These are phyloP conservation scores for Encephalitozoon romaleae DNA, from an alignment of 371 early-diverging fungal genomes.

Conservation along the genomic window DNA sequence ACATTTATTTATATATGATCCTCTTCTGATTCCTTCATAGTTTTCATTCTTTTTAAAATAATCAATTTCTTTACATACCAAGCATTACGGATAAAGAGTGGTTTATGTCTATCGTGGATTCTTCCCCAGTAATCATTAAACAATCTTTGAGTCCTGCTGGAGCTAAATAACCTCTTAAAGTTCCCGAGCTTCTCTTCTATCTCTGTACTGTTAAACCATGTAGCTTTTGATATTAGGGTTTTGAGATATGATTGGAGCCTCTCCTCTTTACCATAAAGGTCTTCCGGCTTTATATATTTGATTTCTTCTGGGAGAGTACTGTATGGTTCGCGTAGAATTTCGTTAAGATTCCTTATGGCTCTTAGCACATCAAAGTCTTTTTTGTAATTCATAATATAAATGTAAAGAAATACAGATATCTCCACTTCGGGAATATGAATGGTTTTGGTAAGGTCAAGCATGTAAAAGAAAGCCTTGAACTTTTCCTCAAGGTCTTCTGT, in stretches of 20 bases:
- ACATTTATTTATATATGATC: too few species aligned
- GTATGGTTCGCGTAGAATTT: background rate
- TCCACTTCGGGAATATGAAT: constrained; percentile 3
- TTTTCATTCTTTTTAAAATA: background rate
- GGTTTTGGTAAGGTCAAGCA: background rate
- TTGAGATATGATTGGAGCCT: background rate
- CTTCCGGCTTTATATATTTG: background rate
- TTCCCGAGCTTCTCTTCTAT: background rate
- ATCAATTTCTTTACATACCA: background rate
- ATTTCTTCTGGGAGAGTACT: too few species aligned
- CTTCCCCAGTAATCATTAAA: background rate
- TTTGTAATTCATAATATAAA: background rate
- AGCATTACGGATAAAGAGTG: background rate
- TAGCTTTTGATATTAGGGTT: background rate
- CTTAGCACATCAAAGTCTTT: background rate
- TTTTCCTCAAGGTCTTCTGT: background rate
- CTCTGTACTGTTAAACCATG: background rate
- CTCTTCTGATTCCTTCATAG: background rate
- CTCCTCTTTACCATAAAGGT: background rate
- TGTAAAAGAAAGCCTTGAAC: background rate
- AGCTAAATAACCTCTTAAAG: background rate
- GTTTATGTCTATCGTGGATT: background rate
- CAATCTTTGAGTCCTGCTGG: background rate
- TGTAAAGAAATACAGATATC: background rate
- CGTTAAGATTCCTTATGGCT: background rate